Evolutionary conservation across 441 rosid species (phyloP), one percentile per base, ranked within the genome.

Genomic region (Capsella rubella): DNA sequence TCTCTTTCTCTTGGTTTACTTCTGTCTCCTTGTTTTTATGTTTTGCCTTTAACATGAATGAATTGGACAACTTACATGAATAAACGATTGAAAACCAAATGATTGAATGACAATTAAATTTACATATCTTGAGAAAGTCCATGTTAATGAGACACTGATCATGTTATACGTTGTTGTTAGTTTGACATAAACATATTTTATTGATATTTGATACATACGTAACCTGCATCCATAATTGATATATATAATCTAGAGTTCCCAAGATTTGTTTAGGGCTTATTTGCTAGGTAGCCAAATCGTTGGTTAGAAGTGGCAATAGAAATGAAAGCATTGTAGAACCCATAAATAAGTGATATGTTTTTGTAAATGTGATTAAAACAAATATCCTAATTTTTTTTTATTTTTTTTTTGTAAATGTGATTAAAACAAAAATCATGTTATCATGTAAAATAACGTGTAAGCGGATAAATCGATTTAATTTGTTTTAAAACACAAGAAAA

Each of bases 1-100:
- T 69, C 65, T 46, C 57, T 47, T 37, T 46, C 32, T 66, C 69
- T 49, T 7, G 18, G 18, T 46, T 57, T 25, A 50, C 4, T 16
- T 56, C n/a, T 18, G 16, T 49, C 25, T 21, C 49, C 28, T 45
- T 12, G 5, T 45, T 27, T 6, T 12, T 25, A 1, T 6, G 2
- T 52, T 14, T 57, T 39, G 18, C 21, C 31, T 71, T 49, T 37
- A 35, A 27, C 60, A 46, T 58, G 65, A 57, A 43, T 40, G 31
- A 34, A 27, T 47, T 47, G 14, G 56, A 47, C 50, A 59, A 35
- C 40, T 35, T 25, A 13, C 51, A 60, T 8, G 40, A 60, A 15
- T 71, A 37, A 37, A 28, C 51, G 14, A 35, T 34, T 50, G 32
- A 39, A 7, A 71, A 39, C 50, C 40, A 5, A 51, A 71, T 59